A percentile compares a stretch with the other conserved stretches of the same genome.
These are phyloP conservation scores for Sordariomycetes sp. DNA, from an alignment of 2,329 filamentous ascomycete species.

Conservation along the genomic window DNA sequence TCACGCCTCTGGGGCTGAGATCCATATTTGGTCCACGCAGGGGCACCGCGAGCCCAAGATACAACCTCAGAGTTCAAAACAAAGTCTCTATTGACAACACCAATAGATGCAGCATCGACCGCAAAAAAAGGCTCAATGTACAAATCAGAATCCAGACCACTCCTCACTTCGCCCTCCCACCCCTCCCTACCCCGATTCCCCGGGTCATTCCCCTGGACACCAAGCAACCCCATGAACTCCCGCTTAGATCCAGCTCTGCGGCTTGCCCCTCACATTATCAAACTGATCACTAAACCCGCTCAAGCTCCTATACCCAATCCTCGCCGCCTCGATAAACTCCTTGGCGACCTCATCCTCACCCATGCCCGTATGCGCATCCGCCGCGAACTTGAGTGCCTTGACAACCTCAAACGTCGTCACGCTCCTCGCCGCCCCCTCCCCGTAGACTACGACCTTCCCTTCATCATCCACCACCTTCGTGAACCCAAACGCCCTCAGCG, in stretches of 20 bases:
- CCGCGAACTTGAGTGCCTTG: slow-evolving; percentile 15
- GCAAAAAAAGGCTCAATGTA: too few species aligned
- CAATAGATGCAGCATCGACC: too few species aligned
- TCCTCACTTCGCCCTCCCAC: too few species aligned
- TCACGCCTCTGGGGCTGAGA: too few species aligned
- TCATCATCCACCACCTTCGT: slow-evolving; percentile 9
- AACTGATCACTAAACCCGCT: slow-evolving; percentile 5
- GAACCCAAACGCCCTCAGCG: slow-evolving; percentile 20
- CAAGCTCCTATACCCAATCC: slow-evolving; percentile 1
- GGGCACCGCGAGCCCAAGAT: too few species aligned
- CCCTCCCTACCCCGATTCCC: too few species aligned
- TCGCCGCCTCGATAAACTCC: slow-evolving; percentile 8
- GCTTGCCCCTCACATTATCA: not conserved
- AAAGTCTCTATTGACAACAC: too few species aligned
- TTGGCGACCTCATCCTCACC: slow-evolving; percentile 13
- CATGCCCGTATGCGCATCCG: slow-evolving; percentile 15
- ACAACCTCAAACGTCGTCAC: slow-evolving; percentile 21
- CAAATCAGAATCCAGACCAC: too few species aligned
- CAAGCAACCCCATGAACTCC: not conserved
- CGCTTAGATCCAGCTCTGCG: slow-evolving; percentile 1
- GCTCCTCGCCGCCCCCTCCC: slow-evolving; percentile 5
- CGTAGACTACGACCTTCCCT: slow-evolving; percentile 10
- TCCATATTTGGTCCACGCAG: too few species aligned
- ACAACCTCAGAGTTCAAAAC: too few species aligned
- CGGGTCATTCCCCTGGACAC: not conserved